Evolutionary conservation across 2,329 filamentous ascomycete species (phyloP), one percentile per base, ranked within the genome.

Genomic region (Sarocladiaceae sp.): DNA sequence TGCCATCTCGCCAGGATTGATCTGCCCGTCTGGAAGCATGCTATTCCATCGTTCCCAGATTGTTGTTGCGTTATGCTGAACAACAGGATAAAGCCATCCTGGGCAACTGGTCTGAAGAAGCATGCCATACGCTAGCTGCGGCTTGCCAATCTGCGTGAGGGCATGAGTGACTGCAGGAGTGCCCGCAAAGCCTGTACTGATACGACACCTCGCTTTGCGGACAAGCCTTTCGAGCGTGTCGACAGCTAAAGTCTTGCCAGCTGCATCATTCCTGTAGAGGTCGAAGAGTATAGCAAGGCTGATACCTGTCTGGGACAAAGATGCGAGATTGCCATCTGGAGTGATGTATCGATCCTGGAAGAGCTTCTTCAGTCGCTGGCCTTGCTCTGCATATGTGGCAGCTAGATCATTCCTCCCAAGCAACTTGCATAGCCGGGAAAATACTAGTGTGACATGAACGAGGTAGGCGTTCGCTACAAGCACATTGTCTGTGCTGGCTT

Each of bases 41-140:
- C 69, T 72, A 47, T 79, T 73, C 76, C 76, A 78, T 2, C 76
- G 67, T 55, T 79, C 75, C 75, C 75, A 79, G 0, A 71, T 74
- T 0, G 75, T 78, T 0, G 75, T 78, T 0, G 67, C 75, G 10
- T 65, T 65, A 33, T 33, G 29, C 68, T 72, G 70, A 0, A 64
- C 67, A 5, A 79, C 68, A 12, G 72, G 73, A 49, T 76, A 78
- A 1, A 79, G 59, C 75, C 75, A 79, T 0, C 69, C 73, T 0
- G 74, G 75, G 1, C 70, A 67, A 3, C 66, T 59, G 5, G 66
- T 72, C 57, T 77, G 68, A 4, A 74, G 62, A 1, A 80, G 64
- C 73, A 79, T 78, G 15, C 64, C 64, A 57, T 79, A 80, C 51
- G 71, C 67, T 12, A 66, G 60, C 0, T 68, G 57, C 0, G 64